phyloP scores from a whole-genome alignment of 805 yeast genomes.

The Kuraishia hungarica region DNA sequence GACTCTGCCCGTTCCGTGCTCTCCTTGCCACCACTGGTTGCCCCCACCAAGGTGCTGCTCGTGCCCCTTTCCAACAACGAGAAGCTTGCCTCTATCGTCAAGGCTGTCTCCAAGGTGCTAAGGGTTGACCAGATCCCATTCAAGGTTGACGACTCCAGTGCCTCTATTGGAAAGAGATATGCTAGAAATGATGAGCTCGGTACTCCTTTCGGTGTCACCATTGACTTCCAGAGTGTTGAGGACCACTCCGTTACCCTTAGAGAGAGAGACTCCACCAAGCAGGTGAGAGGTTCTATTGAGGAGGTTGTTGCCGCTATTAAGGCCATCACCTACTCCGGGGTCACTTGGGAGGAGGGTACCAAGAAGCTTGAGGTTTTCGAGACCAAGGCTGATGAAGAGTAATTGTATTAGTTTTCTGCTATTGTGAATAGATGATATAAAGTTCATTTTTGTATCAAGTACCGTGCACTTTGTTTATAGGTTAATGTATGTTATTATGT shows the following conservation, averaged over 20 bases:
- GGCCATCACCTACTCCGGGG: constrained; percentile 65
- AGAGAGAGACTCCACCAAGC: constrained; percentile 95
- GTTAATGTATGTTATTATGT: background rate
- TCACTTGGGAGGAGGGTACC: constrained; percentile 83
- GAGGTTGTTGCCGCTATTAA: constrained; percentile 66
- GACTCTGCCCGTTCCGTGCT: constrained; percentile 75
- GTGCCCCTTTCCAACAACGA: constrained; percentile 89
- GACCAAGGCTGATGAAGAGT: constrained; percentile 41
- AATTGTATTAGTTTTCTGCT: background rate
- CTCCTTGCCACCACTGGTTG: constrained; percentile 90
- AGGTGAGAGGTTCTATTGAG: constrained; percentile 84
- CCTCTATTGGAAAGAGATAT: constrained; percentile 95
- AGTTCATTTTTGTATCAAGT: background rate
- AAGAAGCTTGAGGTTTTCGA: constrained; percentile 64
- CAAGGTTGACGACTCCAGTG: constrained; percentile 95
- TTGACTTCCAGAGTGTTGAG: constrained; percentile 86
- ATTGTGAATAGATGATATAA: background rate
- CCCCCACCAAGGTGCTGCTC: constrained; percentile 94
- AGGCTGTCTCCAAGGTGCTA: constrained; percentile 59
- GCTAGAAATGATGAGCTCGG: constrained; percentile 98
- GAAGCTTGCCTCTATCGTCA: constrained; percentile 67
- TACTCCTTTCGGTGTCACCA: constrained; percentile 96
- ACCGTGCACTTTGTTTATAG: background rate
- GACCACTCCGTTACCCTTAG: constrained; percentile 89
- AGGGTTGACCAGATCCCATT: constrained; percentile 82